phyloP scores from a whole-genome alignment of 2,329 filamentous ascomycete species.

The Fusarium chuoi region DNA sequence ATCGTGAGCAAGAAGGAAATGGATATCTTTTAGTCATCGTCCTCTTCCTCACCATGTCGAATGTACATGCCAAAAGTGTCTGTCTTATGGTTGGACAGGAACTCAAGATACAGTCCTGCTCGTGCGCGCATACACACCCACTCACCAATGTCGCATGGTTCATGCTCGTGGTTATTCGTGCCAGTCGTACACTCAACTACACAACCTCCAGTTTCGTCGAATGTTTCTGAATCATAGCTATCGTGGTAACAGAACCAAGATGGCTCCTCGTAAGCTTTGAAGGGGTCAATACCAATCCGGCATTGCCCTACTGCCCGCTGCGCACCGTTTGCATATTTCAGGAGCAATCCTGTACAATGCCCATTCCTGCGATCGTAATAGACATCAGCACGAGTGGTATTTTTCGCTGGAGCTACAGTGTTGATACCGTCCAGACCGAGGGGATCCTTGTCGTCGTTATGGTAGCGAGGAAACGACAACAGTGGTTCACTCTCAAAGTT shows the following conservation, averaged over 20 bases:
- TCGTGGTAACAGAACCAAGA: background rate
- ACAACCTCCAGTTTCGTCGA: background rate
- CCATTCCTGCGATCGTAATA: background rate
- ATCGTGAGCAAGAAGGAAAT: background rate
- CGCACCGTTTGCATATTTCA: background rate
- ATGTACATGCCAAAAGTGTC: background rate
- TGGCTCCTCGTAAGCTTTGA: background rate
- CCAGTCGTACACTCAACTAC: background rate
- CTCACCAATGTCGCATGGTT: background rate
- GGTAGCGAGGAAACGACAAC: background rate
- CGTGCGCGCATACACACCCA: background rate
- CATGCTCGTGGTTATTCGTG: background rate
- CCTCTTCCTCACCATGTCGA: background rate
- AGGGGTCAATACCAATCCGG: background rate
- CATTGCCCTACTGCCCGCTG: slow-evolving; percentile 1
- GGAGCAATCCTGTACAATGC: background rate
- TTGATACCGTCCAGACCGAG: background rate
- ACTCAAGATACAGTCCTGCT: background rate
- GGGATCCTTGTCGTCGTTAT: background rate
- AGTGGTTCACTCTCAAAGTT: background rate
- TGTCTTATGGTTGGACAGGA: background rate
- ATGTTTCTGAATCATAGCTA: background rate
- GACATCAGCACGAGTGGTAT: background rate
- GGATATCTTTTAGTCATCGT: background rate
- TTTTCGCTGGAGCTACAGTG: background rate